Evolutionary conservation across 2,329 filamentous ascomycete species (phyloP).

Genomic region (Hypomyces rosellus): DNA sequence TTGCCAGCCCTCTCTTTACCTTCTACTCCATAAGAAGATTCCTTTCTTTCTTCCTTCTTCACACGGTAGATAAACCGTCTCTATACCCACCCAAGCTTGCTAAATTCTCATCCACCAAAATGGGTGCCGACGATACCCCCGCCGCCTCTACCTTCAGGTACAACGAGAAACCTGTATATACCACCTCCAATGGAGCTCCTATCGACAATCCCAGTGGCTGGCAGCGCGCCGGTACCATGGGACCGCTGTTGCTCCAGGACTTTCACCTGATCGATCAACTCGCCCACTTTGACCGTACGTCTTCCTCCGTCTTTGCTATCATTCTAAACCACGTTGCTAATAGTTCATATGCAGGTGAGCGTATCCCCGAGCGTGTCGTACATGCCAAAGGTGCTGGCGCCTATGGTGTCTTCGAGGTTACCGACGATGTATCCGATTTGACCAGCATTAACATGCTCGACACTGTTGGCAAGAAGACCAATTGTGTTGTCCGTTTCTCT

Average conservation of each 20-base stretch:
- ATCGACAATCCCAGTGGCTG: slow-evolving; percentile 42
- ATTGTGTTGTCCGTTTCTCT: slow-evolving; percentile 60
- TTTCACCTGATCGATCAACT: slow-evolving; percentile 60
- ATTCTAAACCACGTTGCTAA: not conserved
- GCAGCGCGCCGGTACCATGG: slow-evolving; percentile 49
- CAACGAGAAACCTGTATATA: slow-evolving; percentile 52
- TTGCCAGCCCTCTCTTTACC: too few species aligned
- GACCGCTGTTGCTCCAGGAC: slow-evolving; percentile 57
- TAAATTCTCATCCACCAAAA: slow-evolving; percentile 20
- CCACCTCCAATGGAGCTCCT: slow-evolving; percentile 53
- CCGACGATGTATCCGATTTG: slow-evolving; percentile 48
- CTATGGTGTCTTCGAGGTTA: slow-evolving; percentile 55
- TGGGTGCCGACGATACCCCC: slow-evolving; percentile 36
- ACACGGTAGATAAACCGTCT: too few species aligned
- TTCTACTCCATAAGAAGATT: too few species aligned
- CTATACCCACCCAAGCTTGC: too few species aligned
- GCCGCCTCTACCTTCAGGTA: slow-evolving; percentile 45
- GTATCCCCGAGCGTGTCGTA: slow-evolving; percentile 41
- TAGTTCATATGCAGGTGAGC: slow-evolving; percentile 28
- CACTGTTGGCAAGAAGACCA: slow-evolving; percentile 45
- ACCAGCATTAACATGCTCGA: slow-evolving; percentile 49
- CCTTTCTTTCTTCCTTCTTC: too few species aligned
- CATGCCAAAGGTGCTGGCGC: slow-evolving; percentile 35
- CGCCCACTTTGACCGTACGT: slow-evolving; percentile 42
- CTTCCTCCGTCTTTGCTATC: not conserved